These are phyloP conservation scores for Mucor velutinosus DNA, from an alignment of 371 early-diverging fungal species.

Conservation along the genomic window DNA sequence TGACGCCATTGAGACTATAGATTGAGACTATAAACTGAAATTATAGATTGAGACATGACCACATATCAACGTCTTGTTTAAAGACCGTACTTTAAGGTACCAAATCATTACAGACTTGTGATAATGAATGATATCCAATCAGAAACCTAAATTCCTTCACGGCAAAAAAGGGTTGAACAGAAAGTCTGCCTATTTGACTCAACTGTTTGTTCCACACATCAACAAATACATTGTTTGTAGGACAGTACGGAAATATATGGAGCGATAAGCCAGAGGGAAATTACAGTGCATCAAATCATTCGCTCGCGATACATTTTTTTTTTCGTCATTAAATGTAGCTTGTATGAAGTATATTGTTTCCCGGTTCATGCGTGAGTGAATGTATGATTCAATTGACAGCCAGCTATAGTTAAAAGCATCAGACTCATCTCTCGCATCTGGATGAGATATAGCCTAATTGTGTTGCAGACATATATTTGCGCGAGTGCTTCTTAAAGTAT, in stretches of 20 bases:
- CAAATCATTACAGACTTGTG: not conserved
- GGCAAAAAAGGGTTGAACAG: not conserved
- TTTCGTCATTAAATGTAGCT: not conserved
- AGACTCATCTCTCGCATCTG: too few species aligned
- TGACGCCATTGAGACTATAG: too few species aligned
- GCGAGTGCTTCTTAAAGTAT: not conserved
- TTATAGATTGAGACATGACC: not conserved
- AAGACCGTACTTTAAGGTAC: not conserved
- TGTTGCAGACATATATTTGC: not conserved
- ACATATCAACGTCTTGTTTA: not conserved
- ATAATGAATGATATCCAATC: not conserved
- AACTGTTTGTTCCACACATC: not conserved
- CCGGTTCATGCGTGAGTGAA: not conserved
- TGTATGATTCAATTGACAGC: not conserved
- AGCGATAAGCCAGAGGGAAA: not conserved
- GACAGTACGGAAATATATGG: not conserved
- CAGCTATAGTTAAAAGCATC: not conserved
- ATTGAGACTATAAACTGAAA: not conserved
- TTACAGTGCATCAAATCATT: too few species aligned
- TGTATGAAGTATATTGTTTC: not conserved
- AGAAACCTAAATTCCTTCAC: not conserved
- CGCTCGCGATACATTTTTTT: not conserved
- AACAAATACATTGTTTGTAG: not conserved
- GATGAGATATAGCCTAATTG: not conserved
- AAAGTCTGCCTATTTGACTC: not conserved